These are phyloP conservation scores for Penicillium bialowiezense DNA, from an alignment of 495 filamentous ascomycete genomes.

Conservation along the genomic window DNA sequence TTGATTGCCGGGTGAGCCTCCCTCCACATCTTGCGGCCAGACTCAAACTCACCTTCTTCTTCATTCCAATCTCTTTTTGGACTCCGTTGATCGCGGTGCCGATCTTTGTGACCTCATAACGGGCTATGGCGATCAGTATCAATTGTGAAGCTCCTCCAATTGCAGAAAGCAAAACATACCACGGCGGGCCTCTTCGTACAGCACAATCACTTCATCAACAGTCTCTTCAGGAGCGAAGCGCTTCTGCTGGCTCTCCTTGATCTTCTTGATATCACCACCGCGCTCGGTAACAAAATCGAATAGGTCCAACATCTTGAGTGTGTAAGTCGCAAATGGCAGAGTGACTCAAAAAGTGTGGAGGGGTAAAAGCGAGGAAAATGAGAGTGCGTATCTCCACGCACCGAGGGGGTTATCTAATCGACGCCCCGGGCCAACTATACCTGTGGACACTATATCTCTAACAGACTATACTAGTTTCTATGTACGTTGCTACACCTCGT, in stretches of 20 bases:
- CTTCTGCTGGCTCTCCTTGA: conserved; percentile 83
- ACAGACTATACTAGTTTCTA: background rate
- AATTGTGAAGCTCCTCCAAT: background rate
- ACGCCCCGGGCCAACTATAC: background rate
- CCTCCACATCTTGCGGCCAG: background rate
- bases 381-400: conserved; percentile 10
- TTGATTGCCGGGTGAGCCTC: conserved; percentile 3
- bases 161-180: conserved; percentile 44
- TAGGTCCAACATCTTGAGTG: conserved; percentile 67
- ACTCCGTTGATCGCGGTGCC: conserved; percentile 79
- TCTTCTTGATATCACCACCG: conserved; percentile 83
- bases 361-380: conserved; percentile 25
- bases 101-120: conserved; percentile 78
- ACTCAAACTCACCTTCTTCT: conserved; percentile 69
- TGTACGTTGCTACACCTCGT: too few relatives aligned
- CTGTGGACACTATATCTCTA: background rate
- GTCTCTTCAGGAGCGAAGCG: conserved; percentile 74
- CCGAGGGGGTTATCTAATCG: conserved; percentile 22
- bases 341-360: conserved; percentile 20
- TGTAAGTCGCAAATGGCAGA: conserved; percentile 12
- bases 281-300: conserved; percentile 79
- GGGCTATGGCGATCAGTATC: conserved; percentile 45
- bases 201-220: conserved; percentile 84
- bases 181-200: conserved; percentile 83
- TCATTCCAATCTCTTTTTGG: conserved; percentile 84